These are phyloP conservation scores for Nakaseomyces glabratus DNA, from an alignment of 1,139 yeast genomes.

Conservation along the genomic window DNA sequence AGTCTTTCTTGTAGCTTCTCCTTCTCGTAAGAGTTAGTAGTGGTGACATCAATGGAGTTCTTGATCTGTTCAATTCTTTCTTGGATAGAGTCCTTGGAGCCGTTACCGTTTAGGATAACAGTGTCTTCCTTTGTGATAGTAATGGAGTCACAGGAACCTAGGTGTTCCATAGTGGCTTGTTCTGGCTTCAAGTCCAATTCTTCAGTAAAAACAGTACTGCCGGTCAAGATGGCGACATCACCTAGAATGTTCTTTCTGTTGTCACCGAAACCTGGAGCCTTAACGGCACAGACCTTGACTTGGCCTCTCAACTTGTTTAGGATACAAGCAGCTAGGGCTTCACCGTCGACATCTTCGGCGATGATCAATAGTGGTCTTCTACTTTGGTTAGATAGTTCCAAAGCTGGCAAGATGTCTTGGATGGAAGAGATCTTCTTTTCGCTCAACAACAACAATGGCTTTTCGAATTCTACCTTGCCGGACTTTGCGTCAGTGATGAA, in stretches of 20 bases:
- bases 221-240: constrained; percentile 92
- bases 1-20: constrained; percentile 98
- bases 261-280: constrained; percentile 99
- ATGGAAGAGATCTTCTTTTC: constrained; percentile 93
- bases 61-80: constrained; percentile 97
- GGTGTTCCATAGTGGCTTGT: constrained; percentile 81
- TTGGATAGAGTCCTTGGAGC: constrained; percentile 77
- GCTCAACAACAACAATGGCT: constrained; percentile 79
- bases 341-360: constrained; percentile 98
- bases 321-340: constrained; percentile 98
- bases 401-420: constrained; percentile 87
- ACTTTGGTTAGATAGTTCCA: constrained; percentile 87
- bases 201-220: constrained; percentile 98
- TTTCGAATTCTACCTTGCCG: constrained; percentile 95
- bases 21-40: constrained; percentile 90
- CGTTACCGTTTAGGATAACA: constrained; percentile 91
- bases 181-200: constrained; percentile 97
- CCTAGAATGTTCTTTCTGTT: constrained; percentile 97
- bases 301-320: constrained; percentile 98
- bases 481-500: constrained; percentile 94
- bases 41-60: constrained; percentile 60
- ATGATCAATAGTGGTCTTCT: constrained; percentile 92
- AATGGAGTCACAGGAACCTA: constrained; percentile 90
- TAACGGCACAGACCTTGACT: constrained; percentile 96
- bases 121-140: constrained; percentile 97